phyloP scores from a whole-genome alignment of 2,329 filamentous ascomycete species.

The Botryotinia convoluta region DNA sequence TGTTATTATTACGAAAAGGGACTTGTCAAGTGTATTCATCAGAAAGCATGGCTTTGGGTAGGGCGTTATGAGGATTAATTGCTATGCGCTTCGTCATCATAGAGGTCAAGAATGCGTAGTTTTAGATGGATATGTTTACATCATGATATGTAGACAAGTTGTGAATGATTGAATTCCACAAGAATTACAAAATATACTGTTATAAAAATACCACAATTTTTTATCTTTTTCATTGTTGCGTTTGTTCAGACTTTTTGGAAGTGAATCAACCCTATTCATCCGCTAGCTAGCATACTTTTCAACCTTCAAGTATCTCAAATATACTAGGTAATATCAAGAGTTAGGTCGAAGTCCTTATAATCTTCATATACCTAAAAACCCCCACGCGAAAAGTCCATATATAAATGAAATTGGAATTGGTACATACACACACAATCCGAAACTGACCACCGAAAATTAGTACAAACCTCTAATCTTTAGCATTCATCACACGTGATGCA shows the following conservation, averaged over 20 bases:
- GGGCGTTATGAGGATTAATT: constrained; percentile 6
- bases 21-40: constrained; percentile 4
- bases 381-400: no score
- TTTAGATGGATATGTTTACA: constrained; percentile 8
- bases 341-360: not conserved
- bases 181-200: not conserved
- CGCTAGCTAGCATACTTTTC: not conserved
- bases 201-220: not conserved
- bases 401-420: no score
- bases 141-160: constrained; percentile 2
- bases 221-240: not conserved
- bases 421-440: not conserved
- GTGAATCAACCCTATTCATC: not conserved
- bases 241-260: not conserved
- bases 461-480: not conserved
- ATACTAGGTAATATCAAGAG: not conserved
- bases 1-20: constrained; percentile 16
- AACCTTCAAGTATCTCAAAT: not conserved
- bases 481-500: not conserved
- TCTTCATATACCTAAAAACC: not conserved
- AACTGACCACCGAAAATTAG: not conserved
- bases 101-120: not conserved
- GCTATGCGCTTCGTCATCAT: not conserved
- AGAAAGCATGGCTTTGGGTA: constrained; percentile 14
- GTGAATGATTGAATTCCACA: not conserved